phyloP scores from a whole-genome alignment of 108 stramenopile genomes.

The Aurantiochytrium sp. region DNA sequence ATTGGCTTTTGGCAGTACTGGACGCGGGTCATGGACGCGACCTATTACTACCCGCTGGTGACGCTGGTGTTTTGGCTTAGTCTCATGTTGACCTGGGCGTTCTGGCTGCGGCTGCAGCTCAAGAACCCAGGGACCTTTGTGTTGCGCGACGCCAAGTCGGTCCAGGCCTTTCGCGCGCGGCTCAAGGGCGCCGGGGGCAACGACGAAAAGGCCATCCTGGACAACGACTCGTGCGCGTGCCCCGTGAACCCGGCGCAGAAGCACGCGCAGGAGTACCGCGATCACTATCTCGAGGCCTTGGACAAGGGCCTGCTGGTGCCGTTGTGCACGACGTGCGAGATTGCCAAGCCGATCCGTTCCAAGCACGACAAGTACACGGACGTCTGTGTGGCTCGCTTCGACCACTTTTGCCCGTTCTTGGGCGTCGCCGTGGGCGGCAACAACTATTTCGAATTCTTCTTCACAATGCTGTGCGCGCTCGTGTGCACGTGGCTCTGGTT shows the following conservation, averaged over 20 bases:
- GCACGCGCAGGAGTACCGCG: not conserved
- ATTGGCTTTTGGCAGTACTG: constrained; percentile 29
- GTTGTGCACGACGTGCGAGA: constrained; percentile 89
- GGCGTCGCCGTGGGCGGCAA: constrained; percentile 76
- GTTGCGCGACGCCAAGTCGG: not conserved
- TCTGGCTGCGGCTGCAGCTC: not conserved
- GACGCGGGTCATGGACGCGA: not conserved
- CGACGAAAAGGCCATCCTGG: not conserved
- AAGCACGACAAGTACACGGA: constrained; percentile 84
- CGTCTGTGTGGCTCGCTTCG: constrained; percentile 85
- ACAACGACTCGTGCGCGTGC: not conserved
- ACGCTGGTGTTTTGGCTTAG: not conserved
- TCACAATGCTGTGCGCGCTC: constrained; percentile 17
- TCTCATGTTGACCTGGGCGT: not conserved
- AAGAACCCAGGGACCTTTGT: not conserved
- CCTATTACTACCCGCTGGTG: not conserved
- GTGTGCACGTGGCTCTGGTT: not conserved
- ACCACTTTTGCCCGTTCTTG: constrained; percentile 98
- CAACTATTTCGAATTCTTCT: constrained; percentile 91
- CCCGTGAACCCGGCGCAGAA: not conserved
- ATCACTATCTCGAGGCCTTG: not conserved
- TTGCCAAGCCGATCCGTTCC: constrained; percentile 81
- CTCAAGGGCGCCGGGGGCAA: not conserved
- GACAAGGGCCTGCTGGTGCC: constrained; percentile 16
- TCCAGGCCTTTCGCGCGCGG: not conserved